Base-by-base conservation (phyloP, 2,329 filamentous ascomycete species). In the Stachybotrys echinatus region DNA sequence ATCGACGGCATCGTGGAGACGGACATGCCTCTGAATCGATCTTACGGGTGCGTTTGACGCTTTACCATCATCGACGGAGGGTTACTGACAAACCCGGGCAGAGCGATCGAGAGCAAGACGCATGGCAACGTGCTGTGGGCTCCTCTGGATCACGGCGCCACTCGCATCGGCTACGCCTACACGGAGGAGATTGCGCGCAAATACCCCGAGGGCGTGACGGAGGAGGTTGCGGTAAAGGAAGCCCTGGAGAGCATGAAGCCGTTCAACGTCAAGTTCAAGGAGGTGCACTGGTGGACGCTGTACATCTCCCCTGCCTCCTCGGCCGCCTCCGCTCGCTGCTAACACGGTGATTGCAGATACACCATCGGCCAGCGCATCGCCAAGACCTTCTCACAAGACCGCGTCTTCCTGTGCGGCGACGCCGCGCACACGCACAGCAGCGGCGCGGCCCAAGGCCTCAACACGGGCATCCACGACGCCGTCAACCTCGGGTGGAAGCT, bases 111-210 rank as follows among this genome's bases (percentile, higher is more conserved):
- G 55, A 74, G 67, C 21, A 69, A 69, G 0, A 75, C 73, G 0
- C 76, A 80, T 54, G 77, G 77, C 4, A 80, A 80, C 50, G 74
- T 81, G 0, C 65, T 81, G 0, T 81, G 76, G 77, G 75, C 71
- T 3, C 71, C 74, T 4, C 62, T 81, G 0, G 79, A 81, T 55
- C 73, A 75, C 50, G 76, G 75, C 4, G 73, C 70, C 0, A 79
- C 75, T 1, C 69, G 78, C 6, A 77, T 81, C 39, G 79, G 78
- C 4, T 81, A 74, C 52, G 74, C 75, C 0, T 74, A 77, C 54
- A 77, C 69, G 3, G 64, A 71, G 0, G 71, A 71, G 45, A 61
- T 68, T 37, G 65, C 65, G 6, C 64, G 61, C n/a, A 63, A 59
- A 20, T 69, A 72, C 48, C 43, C 65, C 6, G 61, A 66, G 38